Evolutionary conservation across 2,329 filamentous ascomycete species (phyloP).

Genomic region (Colletotrichum australisinense): DNA sequence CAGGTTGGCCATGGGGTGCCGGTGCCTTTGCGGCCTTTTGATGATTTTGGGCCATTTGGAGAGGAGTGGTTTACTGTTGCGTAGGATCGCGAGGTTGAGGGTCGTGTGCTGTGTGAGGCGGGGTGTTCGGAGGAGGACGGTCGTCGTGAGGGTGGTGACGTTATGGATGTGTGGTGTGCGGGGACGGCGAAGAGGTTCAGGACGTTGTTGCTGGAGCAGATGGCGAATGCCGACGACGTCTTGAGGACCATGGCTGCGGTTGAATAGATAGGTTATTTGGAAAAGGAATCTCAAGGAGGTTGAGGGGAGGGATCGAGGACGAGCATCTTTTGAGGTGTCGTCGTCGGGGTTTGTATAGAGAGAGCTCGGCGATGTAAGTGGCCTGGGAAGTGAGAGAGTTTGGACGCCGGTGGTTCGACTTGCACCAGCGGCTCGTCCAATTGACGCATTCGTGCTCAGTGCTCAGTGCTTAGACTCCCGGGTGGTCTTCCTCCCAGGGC

Average conservation of each 20-base stretch:
- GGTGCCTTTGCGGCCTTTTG: not conserved
- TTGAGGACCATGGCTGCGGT: conserved; percentile 22
- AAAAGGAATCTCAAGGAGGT: conserved; percentile 16
- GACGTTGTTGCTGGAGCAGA: conserved; percentile 28
- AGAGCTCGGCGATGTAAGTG: not conserved
- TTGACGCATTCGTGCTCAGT: conserved; percentile 28
- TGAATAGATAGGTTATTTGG: no score
- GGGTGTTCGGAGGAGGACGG: not conserved
- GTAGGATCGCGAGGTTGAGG: conserved; percentile 18
- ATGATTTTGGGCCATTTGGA: not conserved
- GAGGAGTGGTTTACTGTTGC: not conserved
- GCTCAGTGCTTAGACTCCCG: not conserved
- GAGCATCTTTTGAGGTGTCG: conserved; percentile 5
- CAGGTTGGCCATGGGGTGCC: conserved; percentile 59
- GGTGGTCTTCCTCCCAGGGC: not conserved
- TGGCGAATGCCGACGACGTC: conserved; percentile 21
- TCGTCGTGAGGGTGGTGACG: conserved; percentile 37
- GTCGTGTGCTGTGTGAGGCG: not conserved
- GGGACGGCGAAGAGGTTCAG: conserved; percentile 35
- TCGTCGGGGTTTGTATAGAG: not conserved
- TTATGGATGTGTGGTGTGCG: conserved; percentile 35
- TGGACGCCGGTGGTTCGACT: conserved; percentile 13
- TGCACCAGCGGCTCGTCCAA: not conserved
- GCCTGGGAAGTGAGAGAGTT: not conserved
- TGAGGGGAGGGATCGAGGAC: not conserved